A percentile compares a stretch with the other conserved stretches of the same genome.
Conservation (phyloP, 2,329 filamentous ascomycete genomes). For the Claviceps sp. region DNA sequence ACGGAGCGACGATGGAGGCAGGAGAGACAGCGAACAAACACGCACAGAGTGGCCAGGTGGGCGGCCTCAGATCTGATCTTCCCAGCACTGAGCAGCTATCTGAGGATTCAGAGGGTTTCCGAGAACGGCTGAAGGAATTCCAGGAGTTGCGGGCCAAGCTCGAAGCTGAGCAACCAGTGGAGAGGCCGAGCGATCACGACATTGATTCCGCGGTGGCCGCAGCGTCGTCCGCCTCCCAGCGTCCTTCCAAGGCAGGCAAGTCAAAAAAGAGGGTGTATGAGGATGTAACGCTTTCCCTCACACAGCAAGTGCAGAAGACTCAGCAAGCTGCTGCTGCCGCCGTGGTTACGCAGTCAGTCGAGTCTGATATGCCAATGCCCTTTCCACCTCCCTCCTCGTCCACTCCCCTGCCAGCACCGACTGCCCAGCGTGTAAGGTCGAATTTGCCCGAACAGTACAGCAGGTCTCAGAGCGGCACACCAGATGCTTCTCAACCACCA, state of each 20-base stretch:
- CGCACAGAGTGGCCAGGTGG: constrained; percentile 16
- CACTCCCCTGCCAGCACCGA: constrained; percentile 77
- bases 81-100: constrained; percentile 36
- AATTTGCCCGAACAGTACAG: constrained; percentile 66
- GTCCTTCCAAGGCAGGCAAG: constrained; percentile 7
- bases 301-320: constrained; percentile 74
- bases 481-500: constrained; percentile 44
- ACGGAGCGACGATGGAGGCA: constrained; percentile 4
- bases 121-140: constrained; percentile 71
- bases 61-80: constrained; percentile 30
- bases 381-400: constrained; percentile 59
- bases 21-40: constrained; percentile 1
- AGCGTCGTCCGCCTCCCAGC: constrained; percentile 1
- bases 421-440: constrained; percentile 70
- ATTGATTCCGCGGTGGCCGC: not conserved
- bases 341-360: constrained; percentile 31
- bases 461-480: constrained; percentile 67
- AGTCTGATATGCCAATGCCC: constrained; percentile 58
- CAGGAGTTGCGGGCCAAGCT: constrained; percentile 63
- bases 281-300: constrained; percentile 47
- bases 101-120: constrained; percentile 45
- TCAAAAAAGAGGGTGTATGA: constrained; percentile 21
- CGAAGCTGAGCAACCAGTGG: constrained; percentile 37
- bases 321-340: constrained; percentile 31
- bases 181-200: not conserved